Evolutionary conservation across 2,329 filamentous ascomycete genomes (phyloP), one percentile per base, ranked within the genome.

Genomic region (Juglanconis juglandina): DNA sequence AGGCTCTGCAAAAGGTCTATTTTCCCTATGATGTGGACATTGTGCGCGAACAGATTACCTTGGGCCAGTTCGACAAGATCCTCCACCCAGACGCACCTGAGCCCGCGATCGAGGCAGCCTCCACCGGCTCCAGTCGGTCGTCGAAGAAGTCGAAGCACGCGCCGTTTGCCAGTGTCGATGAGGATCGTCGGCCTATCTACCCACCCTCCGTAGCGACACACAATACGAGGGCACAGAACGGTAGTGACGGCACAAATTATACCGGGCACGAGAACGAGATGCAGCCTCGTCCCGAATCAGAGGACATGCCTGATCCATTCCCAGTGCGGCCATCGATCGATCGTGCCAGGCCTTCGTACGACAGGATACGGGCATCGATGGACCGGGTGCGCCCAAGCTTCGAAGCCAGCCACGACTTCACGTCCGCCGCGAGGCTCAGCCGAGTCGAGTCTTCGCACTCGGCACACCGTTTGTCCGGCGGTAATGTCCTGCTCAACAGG

Each of bases 11-110:
- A 74, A 99, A 99, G 77, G 90, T 96, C 58, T 98, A 92, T 77
- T 91, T 89, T 74, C 95, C 95, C 4, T 88, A 89, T 66, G 95
- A 99, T 69, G 88, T 97, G 61, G 95, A 99, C 72, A 96, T 99
- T 65, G 87, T 99, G 69, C 91, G 95, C 52, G 95, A 99, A 75
- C 92, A 98, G 77, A 87, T 96, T 63, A 85, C 85, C 34, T 81
- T 87, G 76, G 95, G 95, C 66, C 87, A 88, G 70, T 98, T 96
- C 72, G 86, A 89, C 66, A 85, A 92, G 68, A 80, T 94, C 53
- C 70, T 72, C 49, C 72, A 72, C 3, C 67, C 78, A 70, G 69
- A 68, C 14, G 66, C 70, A 13, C 69, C 67, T 10, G 78, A 78
- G 56, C 74, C 75, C 17, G 75, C 75, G 53, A 65, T 72, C 66